Evolutionary conservation across 352 stramenopile species (phyloP).

Genomic region (Pythium myriotylum): DNA sequence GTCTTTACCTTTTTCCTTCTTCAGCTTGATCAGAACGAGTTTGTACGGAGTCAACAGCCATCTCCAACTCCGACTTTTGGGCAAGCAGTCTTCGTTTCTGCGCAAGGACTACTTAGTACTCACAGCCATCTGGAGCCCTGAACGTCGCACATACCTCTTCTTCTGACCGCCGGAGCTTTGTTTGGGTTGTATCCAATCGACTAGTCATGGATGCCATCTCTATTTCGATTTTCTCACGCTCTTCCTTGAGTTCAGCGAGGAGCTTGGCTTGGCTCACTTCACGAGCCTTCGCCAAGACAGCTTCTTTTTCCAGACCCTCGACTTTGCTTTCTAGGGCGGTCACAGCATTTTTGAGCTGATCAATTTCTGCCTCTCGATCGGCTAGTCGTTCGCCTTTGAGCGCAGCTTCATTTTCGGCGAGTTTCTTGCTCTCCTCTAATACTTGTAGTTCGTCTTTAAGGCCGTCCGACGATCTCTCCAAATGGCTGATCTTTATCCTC

Average conservation of each 20-base stretch:
- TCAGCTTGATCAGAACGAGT: slow-evolving; percentile 17
- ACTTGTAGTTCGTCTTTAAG: slow-evolving; percentile 19
- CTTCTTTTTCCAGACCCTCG: neutral
- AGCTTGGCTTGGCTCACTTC: neutral
- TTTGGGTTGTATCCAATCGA: slow-evolving; percentile 8
- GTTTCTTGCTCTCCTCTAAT: slow-evolving; percentile 1
- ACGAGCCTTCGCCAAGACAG: neutral
- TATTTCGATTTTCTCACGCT: slow-evolving; percentile 13
- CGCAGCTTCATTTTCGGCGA: slow-evolving; percentile 10
- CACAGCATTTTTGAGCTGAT: neutral
- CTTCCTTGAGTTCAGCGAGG: slow-evolving; percentile 1
- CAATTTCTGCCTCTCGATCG: slow-evolving; percentile 17
- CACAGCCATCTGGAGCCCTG: neutral
- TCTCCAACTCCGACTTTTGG: slow-evolving; percentile 16
- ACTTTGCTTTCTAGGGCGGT: slow-evolving; percentile 1
- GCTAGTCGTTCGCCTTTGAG: slow-evolving; percentile 12
- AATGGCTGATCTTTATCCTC: slow-evolving; percentile 10
- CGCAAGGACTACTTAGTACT: neutral
- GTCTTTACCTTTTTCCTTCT: slow-evolving; percentile 29
- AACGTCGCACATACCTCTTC: slow-evolving; percentile 14
- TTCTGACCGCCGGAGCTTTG: slow-evolving; percentile 9
- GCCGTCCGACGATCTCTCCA: neutral
- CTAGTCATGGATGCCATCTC: slow-evolving; percentile 20
- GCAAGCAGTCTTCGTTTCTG: slow-evolving; percentile 9
- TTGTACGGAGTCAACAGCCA: slow-evolving; percentile 23